Evolutionary conservation across 805 yeast genomes (phyloP).

Genomic region (Candida koratica): DNA sequence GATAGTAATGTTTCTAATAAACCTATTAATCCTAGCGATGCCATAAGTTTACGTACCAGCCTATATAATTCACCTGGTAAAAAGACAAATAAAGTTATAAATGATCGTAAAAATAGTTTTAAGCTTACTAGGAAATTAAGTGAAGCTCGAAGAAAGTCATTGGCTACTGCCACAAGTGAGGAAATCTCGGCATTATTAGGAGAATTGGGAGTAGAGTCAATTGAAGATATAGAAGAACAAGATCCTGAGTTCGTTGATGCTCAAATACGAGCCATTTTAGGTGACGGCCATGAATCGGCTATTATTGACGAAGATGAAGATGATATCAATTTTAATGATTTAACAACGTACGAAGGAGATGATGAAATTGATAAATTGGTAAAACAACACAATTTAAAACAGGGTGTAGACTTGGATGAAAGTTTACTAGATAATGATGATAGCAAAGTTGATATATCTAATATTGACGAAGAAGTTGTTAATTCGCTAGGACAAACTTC

Average conservation of each 20-base stretch:
- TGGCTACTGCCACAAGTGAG: slow-evolving; percentile 36
- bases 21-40: slow-evolving; percentile 59
- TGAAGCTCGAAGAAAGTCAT: slow-evolving; percentile 34
- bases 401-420: slow-evolving; percentile 28
- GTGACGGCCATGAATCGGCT: slow-evolving; percentile 26
- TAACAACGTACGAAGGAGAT: slow-evolving; percentile 20
- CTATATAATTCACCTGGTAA: slow-evolving; percentile 27
- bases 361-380: slow-evolving; percentile 36
- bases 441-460: slow-evolving; percentile 22
- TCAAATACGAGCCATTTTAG: slow-evolving; percentile 29
- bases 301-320: slow-evolving; percentile 17
- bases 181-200: slow-evolving; percentile 35
- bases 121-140: slow-evolving; percentile 28
- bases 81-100: slow-evolving; percentile 1
- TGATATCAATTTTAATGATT: background rate
- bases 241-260: slow-evolving; percentile 27
- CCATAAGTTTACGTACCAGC: slow-evolving; percentile 51
- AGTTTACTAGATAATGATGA: slow-evolving; percentile 12
- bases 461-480: slow-evolving; percentile 40
- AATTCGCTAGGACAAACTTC: slow-evolving; percentile 12
- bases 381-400: slow-evolving; percentile 32
- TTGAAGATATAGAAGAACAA: slow-evolving; percentile 28
- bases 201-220: slow-evolving; percentile 32
- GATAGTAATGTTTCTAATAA: slow-evolving; percentile 19
- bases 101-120: slow-evolving; percentile 1